Base-by-base conservation (phyloP, 2,329 filamentous ascomycete genomes). In the Cladosporium sp. region DNA sequence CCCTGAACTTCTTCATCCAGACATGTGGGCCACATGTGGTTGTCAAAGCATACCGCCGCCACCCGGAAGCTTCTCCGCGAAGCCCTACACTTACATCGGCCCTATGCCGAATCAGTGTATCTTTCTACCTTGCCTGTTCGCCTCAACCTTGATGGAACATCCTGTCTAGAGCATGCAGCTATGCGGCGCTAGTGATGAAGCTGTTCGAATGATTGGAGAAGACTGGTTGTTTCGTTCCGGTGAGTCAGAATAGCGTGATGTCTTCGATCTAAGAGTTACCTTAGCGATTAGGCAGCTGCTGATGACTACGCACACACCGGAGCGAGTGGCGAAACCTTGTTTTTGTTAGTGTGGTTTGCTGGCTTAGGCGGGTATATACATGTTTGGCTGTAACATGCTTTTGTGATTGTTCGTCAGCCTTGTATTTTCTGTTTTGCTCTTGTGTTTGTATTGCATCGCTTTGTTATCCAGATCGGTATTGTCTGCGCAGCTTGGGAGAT, bases 11-110 rank as follows among this genome's bases (percentile, higher is more conserved):
- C 28, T 14, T 53, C 51, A 54, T 28, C 26, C 51, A 54, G 28
- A 54, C 10, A n/a, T 49, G 11, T 49, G 46, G 25, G 46, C 21
- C 25, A 10, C 53, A 34, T 53, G 48, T 16, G 39, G 39, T 10
- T 28, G 48, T n/a, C 48, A 58, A 58, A 58, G 54, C 36, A 58
- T 46, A 30, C 32, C 56, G 56, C 34, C 56, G 39, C 56, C 56
- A 58, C 32, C 56, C 56, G 32, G 25, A 58, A 39, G 56, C 36
- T 46, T 43, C 56, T 58, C 56, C 56, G 36, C 56, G 26, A n/a
- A 57, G 10, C 30, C 28, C 32, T 23, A n/a, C 54, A 16, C 13
- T 6, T 16, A 30, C 53, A 8, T 14, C 23, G 1, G 25, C 14
- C 23, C 25, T 46, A 58, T 46, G 56, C 56, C 56, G 56, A 58